These are phyloP conservation scores for Sporothrix dimorphospora DNA, from an alignment of 2,329 filamentous ascomycete genomes.

Conservation along the genomic window DNA sequence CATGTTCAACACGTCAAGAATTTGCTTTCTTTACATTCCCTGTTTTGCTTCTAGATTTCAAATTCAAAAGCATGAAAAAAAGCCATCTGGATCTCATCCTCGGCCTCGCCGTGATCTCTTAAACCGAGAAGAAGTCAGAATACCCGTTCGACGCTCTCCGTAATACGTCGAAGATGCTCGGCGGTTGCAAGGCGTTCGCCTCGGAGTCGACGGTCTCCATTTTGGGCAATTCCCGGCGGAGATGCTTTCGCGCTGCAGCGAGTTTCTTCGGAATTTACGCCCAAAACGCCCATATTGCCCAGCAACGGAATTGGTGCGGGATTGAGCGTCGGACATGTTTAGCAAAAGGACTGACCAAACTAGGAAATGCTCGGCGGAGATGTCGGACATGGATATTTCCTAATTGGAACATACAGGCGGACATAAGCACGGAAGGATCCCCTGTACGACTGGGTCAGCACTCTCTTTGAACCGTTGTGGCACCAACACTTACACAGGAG, in stretches of 20 bases:
- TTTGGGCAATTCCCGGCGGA: background rate
- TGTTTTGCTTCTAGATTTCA: background rate
- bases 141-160: background rate
- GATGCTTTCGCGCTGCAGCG: background rate
- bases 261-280: background rate
- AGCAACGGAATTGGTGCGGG: background rate
- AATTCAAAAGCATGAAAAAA: background rate
- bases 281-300: no score
- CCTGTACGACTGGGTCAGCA: background rate
- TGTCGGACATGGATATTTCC: background rate
- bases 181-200: background rate
- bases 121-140: background rate
- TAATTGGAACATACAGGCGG: background rate
- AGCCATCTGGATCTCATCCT: background rate
- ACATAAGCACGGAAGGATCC: background rate
- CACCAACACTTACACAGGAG: background rate
- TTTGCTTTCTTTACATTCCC: background rate
- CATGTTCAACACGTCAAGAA: no score
- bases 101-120: background rate
- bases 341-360: background rate
- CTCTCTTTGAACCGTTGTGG: background rate
- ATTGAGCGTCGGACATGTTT: background rate
- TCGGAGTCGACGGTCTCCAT: background rate
- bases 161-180: no score
- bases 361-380: background rate